phyloP scores from a whole-genome alignment of 2,329 filamentous ascomycete genomes.

The Ophiostoma ips region DNA sequence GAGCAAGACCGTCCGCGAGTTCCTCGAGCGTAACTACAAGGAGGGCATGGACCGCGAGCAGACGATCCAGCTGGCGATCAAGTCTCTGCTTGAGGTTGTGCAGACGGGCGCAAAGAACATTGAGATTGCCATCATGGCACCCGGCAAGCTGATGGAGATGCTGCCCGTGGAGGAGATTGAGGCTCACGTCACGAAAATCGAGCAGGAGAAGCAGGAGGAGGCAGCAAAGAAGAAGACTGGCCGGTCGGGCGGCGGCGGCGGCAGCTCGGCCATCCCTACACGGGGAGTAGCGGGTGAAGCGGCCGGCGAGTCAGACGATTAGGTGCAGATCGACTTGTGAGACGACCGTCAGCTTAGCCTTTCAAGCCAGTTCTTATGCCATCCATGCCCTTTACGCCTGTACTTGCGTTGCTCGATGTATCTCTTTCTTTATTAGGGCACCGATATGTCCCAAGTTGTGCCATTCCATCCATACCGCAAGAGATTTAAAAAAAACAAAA shows the following conservation, averaged over 20 bases:
- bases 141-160: conserved; percentile 83
- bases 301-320: conserved; percentile 19
- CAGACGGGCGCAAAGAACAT: conserved; percentile 99
- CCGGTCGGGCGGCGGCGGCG: conserved; percentile 48
- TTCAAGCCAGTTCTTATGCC: too few relatives aligned
- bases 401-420: too few relatives aligned
- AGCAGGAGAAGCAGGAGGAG: conserved; percentile 98
- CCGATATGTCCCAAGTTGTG: too few relatives aligned
- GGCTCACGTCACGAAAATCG: conserved; percentile 94
- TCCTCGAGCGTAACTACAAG: conserved; percentile 97
- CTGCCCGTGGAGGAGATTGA: conserved; percentile 93
- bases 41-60: conserved; percentile 92
- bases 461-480: too few relatives aligned
- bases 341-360: background rate
- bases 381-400: too few relatives aligned
- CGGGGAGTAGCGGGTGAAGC: conserved; percentile 24
- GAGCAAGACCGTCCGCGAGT: conserved; percentile 97
- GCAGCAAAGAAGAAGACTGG: conserved; percentile 93
- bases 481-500: too few relatives aligned
- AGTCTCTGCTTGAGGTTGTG: conserved; percentile 93
- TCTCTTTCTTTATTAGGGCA: too few relatives aligned
- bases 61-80: conserved; percentile 93
- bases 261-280: conserved; percentile 52
- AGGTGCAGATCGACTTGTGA: background rate
- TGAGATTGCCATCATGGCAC: conserved; percentile 96